Percentiles rank a stretch among this genome's conserved stretches.
Evolutionary conservation across 257 asterid genomes (phyloP).

Genomic region (Solanum arcanum): DNA sequence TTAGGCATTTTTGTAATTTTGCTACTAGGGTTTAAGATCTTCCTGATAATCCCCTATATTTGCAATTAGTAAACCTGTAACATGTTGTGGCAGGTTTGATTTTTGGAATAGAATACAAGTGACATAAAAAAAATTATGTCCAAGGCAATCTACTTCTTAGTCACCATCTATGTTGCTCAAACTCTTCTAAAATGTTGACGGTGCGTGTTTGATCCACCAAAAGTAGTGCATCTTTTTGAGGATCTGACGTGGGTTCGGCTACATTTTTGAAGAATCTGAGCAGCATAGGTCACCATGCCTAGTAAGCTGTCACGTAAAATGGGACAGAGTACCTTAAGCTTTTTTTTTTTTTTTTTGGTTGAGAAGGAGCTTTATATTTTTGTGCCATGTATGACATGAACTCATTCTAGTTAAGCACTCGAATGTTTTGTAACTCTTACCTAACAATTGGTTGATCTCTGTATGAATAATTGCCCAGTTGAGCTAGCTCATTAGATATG

Average conservation of each 20-base stretch:
- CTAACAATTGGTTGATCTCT: background rate
- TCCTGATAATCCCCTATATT: background rate
- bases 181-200: background rate
- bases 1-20: background rate
- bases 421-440: background rate
- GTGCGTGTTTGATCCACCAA: background rate
- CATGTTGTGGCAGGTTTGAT: background rate
- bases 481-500: background rate
- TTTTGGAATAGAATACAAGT: background rate
- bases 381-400: background rate
- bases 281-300: background rate
- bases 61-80: background rate
- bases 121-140: background rate
- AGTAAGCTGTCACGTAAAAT: background rate
- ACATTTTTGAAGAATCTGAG: background rate
- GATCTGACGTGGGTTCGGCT: background rate
- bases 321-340: background rate
- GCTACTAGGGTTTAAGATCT: background rate
- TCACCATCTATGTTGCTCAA: background rate
- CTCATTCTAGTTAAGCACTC: background rate
- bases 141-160: background rate
- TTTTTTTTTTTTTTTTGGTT: too few species aligned
- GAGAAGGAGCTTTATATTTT: background rate
- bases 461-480: background rate
- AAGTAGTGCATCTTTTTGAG: background rate